These are phyloP conservation scores for Ramaria sp. DNA, from an alignment of 768 basidiomycete genomes.

Conservation along the genomic window DNA sequence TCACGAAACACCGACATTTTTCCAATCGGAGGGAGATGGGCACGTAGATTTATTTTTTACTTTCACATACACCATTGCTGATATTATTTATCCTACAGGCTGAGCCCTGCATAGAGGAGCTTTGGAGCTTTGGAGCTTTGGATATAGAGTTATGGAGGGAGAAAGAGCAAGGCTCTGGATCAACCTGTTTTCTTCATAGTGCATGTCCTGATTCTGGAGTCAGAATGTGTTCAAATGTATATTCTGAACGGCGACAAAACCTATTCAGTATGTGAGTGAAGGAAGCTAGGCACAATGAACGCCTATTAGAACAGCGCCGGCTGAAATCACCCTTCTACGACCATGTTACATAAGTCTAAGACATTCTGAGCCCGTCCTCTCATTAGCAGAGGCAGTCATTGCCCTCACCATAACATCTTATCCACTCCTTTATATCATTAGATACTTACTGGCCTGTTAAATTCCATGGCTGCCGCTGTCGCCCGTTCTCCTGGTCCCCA, in stretches of 20 bases:
- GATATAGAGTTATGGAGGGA: background rate
- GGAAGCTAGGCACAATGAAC: background rate
- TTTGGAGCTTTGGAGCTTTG: too few relatives aligned
- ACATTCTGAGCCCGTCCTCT: too few relatives aligned
- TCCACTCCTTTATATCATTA: background rate
- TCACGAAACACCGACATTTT: background rate
- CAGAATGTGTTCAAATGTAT: background rate
- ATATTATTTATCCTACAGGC: background rate
- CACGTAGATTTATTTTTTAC: background rate
- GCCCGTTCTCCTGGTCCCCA: slow-evolving; percentile 13
- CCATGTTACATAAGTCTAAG: background rate
- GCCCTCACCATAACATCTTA: background rate
- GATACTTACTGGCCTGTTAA: background rate
- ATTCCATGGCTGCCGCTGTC: background rate
- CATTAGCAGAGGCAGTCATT: background rate
- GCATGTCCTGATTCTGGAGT: background rate
- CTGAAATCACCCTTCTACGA: background rate
- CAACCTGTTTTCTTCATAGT: background rate
- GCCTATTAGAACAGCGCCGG: background rate
- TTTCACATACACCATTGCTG: background rate
- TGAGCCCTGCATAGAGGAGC: background rate
- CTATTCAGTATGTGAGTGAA: too few relatives aligned
- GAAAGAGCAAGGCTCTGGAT: background rate
- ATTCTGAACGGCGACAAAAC: background rate
- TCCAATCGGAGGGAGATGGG: background rate